Percentiles rank a stretch among this genome's conserved stretches.
These are phyloP conservation scores for Conticribra guillardii DNA, from an alignment of 108 stramenopile genomes.

Conservation along the genomic window DNA sequence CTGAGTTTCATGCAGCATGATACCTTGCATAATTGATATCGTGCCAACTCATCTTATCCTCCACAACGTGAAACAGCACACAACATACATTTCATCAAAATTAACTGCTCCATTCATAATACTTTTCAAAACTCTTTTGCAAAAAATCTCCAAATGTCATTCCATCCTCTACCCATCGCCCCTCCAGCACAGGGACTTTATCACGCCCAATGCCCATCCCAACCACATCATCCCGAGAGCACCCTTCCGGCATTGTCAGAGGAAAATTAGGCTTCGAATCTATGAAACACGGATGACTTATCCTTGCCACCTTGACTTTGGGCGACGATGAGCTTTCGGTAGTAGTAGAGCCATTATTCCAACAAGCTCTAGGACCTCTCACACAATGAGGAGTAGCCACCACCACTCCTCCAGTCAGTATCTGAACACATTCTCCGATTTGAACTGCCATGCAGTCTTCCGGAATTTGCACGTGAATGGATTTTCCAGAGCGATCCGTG, in stretches of 20 bases:
- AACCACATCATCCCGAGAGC: slow-evolving; percentile 51
- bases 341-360: slow-evolving; percentile 8
- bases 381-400: slow-evolving; percentile 94
- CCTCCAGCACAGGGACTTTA: slow-evolving; percentile 75
- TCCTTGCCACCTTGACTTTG: slow-evolving; percentile 51
- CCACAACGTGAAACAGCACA: neutral
- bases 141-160: slow-evolving; percentile 93
- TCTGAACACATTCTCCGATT: slow-evolving; percentile 93
- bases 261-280: slow-evolving; percentile 79
- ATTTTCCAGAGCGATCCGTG: slow-evolving; percentile 62
- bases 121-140: slow-evolving; percentile 70
- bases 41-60: neutral
- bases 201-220: slow-evolving; percentile 51
- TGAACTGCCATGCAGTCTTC: slow-evolving; percentile 92
- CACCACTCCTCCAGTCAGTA: slow-evolving; percentile 85
- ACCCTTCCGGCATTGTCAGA: slow-evolving; percentile 64
- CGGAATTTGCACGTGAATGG: slow-evolving; percentile 72
- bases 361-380: slow-evolving; percentile 52
- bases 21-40: too few species aligned
- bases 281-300: slow-evolving; percentile 85
- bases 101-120: slow-evolving; percentile 64
- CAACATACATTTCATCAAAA: too few species aligned
- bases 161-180: slow-evolving; percentile 77
- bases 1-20: too few species aligned
- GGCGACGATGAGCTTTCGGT: too few species aligned